Conservation (phyloP, 352 stramenopile species). For the Phytophthora idaei region DNA sequence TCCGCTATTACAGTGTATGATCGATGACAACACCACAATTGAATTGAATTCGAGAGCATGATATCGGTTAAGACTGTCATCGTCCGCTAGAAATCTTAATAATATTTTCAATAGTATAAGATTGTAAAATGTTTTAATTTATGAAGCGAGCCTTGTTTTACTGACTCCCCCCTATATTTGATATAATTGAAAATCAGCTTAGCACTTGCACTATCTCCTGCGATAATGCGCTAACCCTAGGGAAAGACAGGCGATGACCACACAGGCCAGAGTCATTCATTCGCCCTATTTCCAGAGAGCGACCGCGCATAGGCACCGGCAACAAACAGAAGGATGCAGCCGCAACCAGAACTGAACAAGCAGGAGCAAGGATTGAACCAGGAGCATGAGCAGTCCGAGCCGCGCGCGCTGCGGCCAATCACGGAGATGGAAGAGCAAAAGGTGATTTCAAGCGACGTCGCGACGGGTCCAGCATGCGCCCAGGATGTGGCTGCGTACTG, state of each 20-base stretch:
- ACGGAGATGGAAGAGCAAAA: background rate
- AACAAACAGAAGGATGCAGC: slow-evolving; percentile 18
- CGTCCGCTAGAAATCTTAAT: slow-evolving; percentile 8
- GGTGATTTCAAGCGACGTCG: slow-evolving; percentile 2
- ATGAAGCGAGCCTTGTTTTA: background rate
- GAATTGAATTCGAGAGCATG: slow-evolving; percentile 8
- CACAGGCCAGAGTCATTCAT: slow-evolving; percentile 26
- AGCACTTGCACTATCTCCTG: background rate
- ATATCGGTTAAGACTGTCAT: slow-evolving; percentile 3
- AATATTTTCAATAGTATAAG: background rate
- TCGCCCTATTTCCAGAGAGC: slow-evolving; percentile 7
- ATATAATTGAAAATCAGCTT: background rate
- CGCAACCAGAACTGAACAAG: slow-evolving; percentile 1
- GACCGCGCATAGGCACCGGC: background rate
- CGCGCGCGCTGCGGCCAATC: slow-evolving; percentile 1
- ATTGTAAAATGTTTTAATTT: background rate
- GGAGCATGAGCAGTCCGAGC: background rate
- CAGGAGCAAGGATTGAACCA: slow-evolving; percentile 6
- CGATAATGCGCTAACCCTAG: background rate
- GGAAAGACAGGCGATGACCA: slow-evolving; percentile 27
- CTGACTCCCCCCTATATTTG: background rate
- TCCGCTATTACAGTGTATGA: background rate
- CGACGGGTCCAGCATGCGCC: slow-evolving; percentile 37
- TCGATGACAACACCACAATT: slow-evolving; percentile 2
- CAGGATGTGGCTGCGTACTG: slow-evolving; percentile 50